Percentiles rank a stretch among this genome's conserved stretches.
phyloP scores from a whole-genome alignment of 495 filamentous ascomycete species.

The Chaetomium fimeti region DNA sequence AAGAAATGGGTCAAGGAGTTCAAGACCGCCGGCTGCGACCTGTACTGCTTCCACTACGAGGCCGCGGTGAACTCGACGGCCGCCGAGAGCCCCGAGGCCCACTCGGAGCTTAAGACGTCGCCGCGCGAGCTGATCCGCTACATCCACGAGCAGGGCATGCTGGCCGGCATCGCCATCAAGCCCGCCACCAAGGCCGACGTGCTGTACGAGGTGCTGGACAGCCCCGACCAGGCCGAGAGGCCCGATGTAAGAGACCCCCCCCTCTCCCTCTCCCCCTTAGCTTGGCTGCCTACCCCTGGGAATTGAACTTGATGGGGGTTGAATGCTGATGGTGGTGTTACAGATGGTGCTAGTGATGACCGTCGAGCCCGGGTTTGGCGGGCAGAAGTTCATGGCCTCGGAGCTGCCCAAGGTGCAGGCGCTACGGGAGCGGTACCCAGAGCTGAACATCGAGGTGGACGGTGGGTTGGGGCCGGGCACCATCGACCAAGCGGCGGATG shows the following conservation, averaged over 20 bases:
- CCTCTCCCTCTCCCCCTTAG: neutral
- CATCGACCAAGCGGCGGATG: conserved; percentile 91
- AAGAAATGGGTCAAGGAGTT: conserved; percentile 98
- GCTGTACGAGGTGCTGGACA: conserved; percentile 83
- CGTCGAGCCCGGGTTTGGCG: conserved; percentile 94
- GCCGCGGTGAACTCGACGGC: conserved; percentile 81
- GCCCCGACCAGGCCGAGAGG: conserved; percentile 63
- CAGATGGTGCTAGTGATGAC: conserved; percentile 99
- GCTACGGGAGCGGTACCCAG: conserved; percentile 78
- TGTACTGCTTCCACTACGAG: conserved; percentile 99
- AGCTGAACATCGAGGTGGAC: conserved; percentile 95
- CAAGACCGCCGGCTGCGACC: conserved; percentile 87
- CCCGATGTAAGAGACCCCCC: conserved; percentile 72
- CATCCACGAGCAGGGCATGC: conserved; percentile 84
- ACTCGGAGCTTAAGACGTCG: conserved; percentile 63
- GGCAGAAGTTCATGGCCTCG: conserved; percentile 96
- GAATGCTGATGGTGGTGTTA: neutral
- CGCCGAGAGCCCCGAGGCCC: conserved; percentile 71
- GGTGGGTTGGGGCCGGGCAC: conserved; percentile 85
- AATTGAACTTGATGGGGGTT: too few relatives aligned
- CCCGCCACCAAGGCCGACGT: conserved; percentile 87
- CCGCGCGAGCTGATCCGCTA: conserved; percentile 83
- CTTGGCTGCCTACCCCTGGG: neutral
- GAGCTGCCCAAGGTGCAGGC: conserved; percentile 90
- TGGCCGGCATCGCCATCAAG: conserved; percentile 94